These are phyloP conservation scores for Scedosporium dehoogii DNA, from an alignment of 2,329 filamentous ascomycete species.

Conservation along the genomic window DNA sequence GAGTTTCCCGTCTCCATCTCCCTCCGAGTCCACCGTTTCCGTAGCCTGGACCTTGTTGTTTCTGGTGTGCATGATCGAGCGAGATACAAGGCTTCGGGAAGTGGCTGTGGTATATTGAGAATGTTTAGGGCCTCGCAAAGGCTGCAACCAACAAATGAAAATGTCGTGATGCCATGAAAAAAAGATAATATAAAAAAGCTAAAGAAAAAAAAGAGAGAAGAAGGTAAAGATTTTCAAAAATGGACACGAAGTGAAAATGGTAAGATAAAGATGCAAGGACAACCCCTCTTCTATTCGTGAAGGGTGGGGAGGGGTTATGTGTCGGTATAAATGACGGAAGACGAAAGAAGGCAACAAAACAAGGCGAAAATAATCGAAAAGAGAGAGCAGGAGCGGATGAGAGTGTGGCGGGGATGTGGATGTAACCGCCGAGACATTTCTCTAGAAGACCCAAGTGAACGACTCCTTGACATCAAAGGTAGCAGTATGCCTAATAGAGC, in stretches of 20 bases:
- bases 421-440: too few relatives aligned
- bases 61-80: background rate
- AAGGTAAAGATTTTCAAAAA: too few relatives aligned
- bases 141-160: background rate
- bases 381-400: background rate
- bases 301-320: too few relatives aligned
- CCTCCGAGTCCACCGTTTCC: background rate
- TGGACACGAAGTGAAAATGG: background rate
- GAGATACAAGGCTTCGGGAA: background rate
- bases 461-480: constrained; percentile 52
- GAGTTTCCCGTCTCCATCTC: background rate
- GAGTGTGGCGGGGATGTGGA: background rate
- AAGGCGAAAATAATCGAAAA: background rate
- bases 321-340: too few relatives aligned
- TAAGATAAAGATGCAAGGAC: background rate
- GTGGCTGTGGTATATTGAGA: background rate
- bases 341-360: background rate
- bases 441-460: constrained; percentile 55
- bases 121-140: background rate
- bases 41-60: background rate
- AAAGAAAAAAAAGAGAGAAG: too few relatives aligned
- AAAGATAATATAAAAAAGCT: too few relatives aligned
- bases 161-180: background rate
- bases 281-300: too few relatives aligned
- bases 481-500: constrained; percentile 27